Percentiles rank a stretch among this genome's conserved stretches.
phyloP scores from a whole-genome alignment of 2,329 filamentous ascomycete genomes.

The Leptosphaerulina australis region DNA sequence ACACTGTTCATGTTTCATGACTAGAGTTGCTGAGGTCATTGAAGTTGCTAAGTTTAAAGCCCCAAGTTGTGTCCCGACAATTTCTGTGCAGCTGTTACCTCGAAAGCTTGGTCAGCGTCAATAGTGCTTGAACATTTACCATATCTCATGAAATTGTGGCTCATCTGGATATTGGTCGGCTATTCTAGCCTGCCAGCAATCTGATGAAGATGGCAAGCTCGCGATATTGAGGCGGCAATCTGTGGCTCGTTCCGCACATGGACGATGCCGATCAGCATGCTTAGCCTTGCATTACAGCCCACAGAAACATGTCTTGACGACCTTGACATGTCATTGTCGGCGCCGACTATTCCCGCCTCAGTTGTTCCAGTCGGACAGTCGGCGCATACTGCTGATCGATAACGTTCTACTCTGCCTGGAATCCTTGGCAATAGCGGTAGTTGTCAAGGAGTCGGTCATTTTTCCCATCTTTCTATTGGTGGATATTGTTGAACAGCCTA shows the following conservation, averaged over 20 bases:
- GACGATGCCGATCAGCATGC: conserved; percentile 24
- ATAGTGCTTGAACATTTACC: background rate
- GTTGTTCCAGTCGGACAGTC: conserved; percentile 10
- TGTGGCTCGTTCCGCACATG: conserved; percentile 6
- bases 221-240: background rate
- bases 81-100: background rate
- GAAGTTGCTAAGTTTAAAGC: background rate
- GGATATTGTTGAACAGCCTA: background rate
- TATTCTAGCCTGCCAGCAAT: background rate
- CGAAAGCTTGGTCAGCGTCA: conserved; percentile 2
- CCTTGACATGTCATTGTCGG: conserved; percentile 33
- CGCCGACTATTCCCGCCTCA: conserved; percentile 9
- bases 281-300: conserved; percentile 14
- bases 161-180: background rate
- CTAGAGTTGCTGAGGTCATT: background rate
- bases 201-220: background rate
- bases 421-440: background rate
- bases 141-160: background rate
- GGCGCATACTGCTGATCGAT: conserved; percentile 4
- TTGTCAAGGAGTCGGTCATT: background rate
- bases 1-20: background rate
- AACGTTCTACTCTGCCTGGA: background rate
- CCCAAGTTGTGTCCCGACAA: background rate
- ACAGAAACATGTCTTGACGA: conserved; percentile 18
- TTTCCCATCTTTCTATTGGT: background rate